Percentiles rank a stretch among this genome's conserved stretches.
Evolutionary conservation across 306 rosid species (phyloP).

Genomic region (Notholithocarpus densiflorus): DNA sequence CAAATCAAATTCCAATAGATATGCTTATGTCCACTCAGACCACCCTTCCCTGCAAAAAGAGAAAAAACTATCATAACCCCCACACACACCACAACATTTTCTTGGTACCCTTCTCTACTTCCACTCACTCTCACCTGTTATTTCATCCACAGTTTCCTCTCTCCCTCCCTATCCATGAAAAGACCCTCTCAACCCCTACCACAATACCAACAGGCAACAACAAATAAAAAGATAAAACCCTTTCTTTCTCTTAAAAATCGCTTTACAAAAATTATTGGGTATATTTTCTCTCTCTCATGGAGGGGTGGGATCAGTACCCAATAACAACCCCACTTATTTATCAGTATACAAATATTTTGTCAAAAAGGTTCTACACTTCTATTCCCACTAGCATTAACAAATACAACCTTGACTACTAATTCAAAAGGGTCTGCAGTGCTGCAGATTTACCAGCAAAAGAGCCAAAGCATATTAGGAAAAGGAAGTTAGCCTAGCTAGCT

Average conservation of each 20-base stretch:
- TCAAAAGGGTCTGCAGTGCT: background rate
- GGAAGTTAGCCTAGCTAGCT: background rate
- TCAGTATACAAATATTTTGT: background rate
- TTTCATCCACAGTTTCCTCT: conserved; percentile 26
- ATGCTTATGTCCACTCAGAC: conserved; percentile 29
- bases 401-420: background rate
- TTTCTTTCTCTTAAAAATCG: background rate
- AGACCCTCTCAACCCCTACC: conserved; percentile 42
- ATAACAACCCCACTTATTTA: background rate
- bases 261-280: too few relatives aligned
- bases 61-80: conserved; percentile 20
- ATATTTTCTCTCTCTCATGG: too few relatives aligned
- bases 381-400: background rate
- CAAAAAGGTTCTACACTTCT: background rate
- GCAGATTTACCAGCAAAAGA: background rate
- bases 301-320: accelerated
- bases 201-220: conserved; percentile 24
- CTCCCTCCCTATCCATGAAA: conserved; percentile 22
- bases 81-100: background rate
- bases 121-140: conserved; percentile 13
- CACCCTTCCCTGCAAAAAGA: conserved; percentile 25
- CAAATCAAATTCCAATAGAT: conserved; percentile 43
- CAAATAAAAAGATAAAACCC: background rate
- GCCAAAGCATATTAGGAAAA: background rate
- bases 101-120: conserved; percentile 8